Evolutionary conservation across 1,284 basidiomycete genomes (phyloP).

Genomic region (Melanopsichium pennsylvanicum): DNA sequence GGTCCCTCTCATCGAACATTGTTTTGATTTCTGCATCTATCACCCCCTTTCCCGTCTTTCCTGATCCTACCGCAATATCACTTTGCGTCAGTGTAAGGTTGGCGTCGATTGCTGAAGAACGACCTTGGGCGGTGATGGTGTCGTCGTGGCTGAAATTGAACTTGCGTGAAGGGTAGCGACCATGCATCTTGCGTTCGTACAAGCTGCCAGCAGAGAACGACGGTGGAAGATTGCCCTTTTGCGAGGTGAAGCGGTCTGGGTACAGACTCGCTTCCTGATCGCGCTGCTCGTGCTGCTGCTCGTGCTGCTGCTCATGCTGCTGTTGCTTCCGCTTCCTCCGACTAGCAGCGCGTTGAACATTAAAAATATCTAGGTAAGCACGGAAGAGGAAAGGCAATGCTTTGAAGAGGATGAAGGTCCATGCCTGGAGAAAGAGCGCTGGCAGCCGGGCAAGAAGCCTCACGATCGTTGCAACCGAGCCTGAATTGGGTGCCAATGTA

Average conservation of each 20-base stretch:
- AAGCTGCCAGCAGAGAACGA: conserved; percentile 28
- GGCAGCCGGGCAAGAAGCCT: conserved; percentile 14
- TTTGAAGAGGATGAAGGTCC: conserved; percentile 23
- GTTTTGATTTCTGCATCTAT: not conserved
- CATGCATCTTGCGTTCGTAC: conserved; percentile 40
- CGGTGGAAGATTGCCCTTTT: conserved; percentile 8
- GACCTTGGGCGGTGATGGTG: conserved; percentile 5
- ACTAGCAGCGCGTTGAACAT: conserved; percentile 28
- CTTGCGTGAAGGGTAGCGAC: conserved; percentile 41
- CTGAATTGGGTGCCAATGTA: not conserved
- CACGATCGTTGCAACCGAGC: not conserved
- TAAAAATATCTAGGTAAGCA: conserved; percentile 40
- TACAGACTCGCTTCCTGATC: not conserved
- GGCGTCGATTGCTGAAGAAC: conserved; percentile 6
- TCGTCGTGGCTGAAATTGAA: conserved; percentile 14
- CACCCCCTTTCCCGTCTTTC: not conserved
- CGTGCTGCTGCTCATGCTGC: not conserved
- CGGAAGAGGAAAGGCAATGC: conserved; percentile 28
- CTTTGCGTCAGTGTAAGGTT: not conserved
- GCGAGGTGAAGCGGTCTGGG: conserved; percentile 2
- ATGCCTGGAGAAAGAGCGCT: conserved; percentile 12
- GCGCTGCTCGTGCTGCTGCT: not conserved
- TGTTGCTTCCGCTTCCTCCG: conserved; percentile 10
- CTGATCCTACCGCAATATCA: not conserved
- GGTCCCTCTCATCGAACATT: not conserved